Evolutionary conservation across 148 eudicot species (phyloP).

Genomic region (Vaccinium corymbosum): DNA sequence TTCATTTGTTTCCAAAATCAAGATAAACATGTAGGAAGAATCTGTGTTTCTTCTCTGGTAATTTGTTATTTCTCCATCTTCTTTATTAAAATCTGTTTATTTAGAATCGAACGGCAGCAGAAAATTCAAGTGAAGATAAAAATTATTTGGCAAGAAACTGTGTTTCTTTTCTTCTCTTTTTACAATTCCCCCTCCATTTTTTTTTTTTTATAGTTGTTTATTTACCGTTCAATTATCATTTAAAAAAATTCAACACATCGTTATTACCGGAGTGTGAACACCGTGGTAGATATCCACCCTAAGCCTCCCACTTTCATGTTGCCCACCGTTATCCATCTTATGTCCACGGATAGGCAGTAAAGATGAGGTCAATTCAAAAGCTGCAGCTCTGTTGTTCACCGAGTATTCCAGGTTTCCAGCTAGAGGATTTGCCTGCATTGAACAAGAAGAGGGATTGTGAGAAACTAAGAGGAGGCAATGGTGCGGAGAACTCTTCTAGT

Average conservation of each 20-base stretch:
- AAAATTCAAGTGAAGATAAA: background rate
- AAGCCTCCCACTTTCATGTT: constrained; percentile 41
- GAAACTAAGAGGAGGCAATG: background rate
- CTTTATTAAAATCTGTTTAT: background rate
- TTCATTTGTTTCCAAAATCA: background rate
- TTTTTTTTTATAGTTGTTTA: background rate
- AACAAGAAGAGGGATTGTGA: constrained; percentile 6
- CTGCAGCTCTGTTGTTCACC: background rate
- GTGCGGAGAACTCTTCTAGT: background rate
- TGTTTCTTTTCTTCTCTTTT: background rate
- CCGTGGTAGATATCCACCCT: constrained; percentile 42
- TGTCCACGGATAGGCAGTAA: background rate
- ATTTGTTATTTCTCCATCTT: background rate
- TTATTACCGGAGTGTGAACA: constrained; percentile 31
- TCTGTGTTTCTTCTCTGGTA: background rate
- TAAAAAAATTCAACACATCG: background rate
- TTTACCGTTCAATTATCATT: background rate
- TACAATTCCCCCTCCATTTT: background rate
- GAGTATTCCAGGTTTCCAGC: background rate
- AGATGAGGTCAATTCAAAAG: constrained; percentile 9
- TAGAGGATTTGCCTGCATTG: background rate
- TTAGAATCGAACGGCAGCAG: background rate
- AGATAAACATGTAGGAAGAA: background rate
- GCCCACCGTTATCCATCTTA: constrained; percentile 49
- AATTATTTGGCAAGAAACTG: background rate